These are phyloP conservation scores for Ophiostoma ulmi DNA, from an alignment of 2,329 filamentous ascomycete species.

Conservation along the genomic window DNA sequence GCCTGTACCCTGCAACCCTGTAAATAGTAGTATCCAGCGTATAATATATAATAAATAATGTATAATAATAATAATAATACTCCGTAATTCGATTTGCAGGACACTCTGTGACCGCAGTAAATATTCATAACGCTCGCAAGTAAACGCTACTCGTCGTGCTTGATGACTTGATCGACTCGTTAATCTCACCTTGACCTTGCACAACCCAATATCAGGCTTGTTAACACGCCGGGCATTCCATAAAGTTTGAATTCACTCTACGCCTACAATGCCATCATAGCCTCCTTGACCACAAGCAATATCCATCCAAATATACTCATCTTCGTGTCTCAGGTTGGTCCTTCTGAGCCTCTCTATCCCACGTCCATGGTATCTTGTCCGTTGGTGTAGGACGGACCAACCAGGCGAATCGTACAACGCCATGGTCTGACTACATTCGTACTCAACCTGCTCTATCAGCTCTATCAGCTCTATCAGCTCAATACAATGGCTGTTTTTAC, in stretches of 20 bases:
- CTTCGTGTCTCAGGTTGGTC: neutral
- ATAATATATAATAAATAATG: too few species aligned
- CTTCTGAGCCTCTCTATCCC: neutral
- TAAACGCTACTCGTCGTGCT: neutral
- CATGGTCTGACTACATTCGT: neutral
- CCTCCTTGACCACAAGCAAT: neutral
- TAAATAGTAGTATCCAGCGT: too few species aligned
- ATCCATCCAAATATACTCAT: neutral
- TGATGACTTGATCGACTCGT: slow-evolving; percentile 4
- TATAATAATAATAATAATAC: neutral
- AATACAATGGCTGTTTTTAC: neutral
- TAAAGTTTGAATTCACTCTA: too few species aligned
- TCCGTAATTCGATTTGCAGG: neutral
- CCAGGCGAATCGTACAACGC: neutral
- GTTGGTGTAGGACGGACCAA: neutral
- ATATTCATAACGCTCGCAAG: neutral
- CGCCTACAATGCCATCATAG: too few species aligned
- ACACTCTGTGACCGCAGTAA: neutral
- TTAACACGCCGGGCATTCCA: neutral
- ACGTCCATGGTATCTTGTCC: slow-evolving; percentile 13
- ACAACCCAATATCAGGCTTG: neutral
- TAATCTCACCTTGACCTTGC: slow-evolving; percentile 3
- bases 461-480: too few species aligned
- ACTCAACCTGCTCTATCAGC: neutral
- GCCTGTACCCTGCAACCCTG: too few species aligned